These are phyloP conservation scores for Diaporthe capsici DNA, from an alignment of 2,329 filamentous ascomycete genomes.

Conservation along the genomic window DNA sequence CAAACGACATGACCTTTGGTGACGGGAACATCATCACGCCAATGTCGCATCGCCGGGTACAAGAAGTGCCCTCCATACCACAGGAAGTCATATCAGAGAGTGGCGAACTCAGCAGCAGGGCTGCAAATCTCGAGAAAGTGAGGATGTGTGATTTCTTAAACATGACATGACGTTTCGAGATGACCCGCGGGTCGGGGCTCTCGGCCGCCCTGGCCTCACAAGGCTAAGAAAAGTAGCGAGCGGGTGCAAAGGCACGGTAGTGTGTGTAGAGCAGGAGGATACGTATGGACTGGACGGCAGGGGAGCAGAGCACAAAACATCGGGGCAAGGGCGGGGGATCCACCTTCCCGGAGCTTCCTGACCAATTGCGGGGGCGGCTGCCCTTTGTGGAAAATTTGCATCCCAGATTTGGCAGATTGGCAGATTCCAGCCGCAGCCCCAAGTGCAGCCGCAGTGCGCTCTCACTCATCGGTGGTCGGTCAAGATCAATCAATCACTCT, in stretches of 20 bases:
- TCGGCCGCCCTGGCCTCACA: conserved; percentile 25
- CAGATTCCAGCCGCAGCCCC: conserved; percentile 27
- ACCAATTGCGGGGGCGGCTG: conserved; percentile 29
- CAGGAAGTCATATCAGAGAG: not conserved
- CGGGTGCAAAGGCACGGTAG: not conserved
- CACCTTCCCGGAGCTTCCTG: conserved; percentile 8
- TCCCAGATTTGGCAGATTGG: conserved; percentile 35
- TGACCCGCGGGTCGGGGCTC: conserved; percentile 36
- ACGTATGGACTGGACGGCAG: not conserved
- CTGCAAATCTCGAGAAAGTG: conserved; percentile 22
- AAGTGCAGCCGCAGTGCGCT: conserved; percentile 1
- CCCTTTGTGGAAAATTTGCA: conserved; percentile 29
- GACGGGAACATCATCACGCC: not conserved
- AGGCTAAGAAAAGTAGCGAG: conserved; percentile 23
- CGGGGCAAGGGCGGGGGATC: conserved; percentile 8
- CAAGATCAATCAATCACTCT: not conserved
- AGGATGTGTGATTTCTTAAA: conserved; percentile 29
- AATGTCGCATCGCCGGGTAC: not conserved
- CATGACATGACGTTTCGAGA: conserved; percentile 37
- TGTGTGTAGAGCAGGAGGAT: not conserved
- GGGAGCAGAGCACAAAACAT: not conserved
- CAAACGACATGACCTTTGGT: not conserved
- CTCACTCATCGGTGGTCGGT: not conserved
- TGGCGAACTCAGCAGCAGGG: conserved; percentile 4
- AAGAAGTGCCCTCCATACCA: not conserved